phyloP scores from a whole-genome alignment of 2,329 filamentous ascomycete genomes.

The Colletotrichum endophyticum region DNA sequence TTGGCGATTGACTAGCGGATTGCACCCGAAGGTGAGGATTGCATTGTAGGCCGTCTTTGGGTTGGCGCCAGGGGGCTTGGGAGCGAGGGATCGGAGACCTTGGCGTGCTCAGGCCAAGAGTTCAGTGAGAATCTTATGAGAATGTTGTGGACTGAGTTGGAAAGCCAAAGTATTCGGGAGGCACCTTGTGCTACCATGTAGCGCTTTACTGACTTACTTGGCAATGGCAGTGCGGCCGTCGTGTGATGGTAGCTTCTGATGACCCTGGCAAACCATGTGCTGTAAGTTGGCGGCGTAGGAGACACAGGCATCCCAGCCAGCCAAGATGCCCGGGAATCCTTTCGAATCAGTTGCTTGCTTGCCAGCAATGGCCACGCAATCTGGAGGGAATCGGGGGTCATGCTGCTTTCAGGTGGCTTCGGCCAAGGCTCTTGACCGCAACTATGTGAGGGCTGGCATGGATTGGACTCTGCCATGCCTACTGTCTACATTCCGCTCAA shows the following conservation, averaged over 20 bases:
- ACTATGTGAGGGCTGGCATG: background rate
- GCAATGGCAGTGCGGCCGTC: background rate
- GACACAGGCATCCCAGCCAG: background rate
- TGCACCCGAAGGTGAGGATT: background rate
- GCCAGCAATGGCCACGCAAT: background rate
- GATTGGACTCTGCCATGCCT: background rate
- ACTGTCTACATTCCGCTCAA: background rate
- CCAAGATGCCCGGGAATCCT: background rate
- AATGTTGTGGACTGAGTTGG: background rate
- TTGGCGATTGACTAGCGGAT: background rate
- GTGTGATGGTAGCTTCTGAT: background rate
- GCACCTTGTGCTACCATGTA: background rate
- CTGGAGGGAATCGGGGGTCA: background rate
- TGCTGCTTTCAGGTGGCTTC: background rate
- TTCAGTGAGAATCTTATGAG: background rate
- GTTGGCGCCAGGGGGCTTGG: background rate
- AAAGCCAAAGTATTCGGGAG: background rate
- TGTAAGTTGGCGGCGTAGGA: background rate
- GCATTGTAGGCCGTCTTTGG: background rate
- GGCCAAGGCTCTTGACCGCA: background rate
- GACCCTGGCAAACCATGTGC: background rate
- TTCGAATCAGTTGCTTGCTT: background rate
- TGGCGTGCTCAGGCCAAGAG: background rate
- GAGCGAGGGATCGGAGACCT: background rate
- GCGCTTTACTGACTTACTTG: background rate